Evolutionary conservation across 192 early-diverging fungal genomes (phyloP), one percentile per base, ranked within the genome.

Genomic region (Entomortierella chlamydospora): DNA sequence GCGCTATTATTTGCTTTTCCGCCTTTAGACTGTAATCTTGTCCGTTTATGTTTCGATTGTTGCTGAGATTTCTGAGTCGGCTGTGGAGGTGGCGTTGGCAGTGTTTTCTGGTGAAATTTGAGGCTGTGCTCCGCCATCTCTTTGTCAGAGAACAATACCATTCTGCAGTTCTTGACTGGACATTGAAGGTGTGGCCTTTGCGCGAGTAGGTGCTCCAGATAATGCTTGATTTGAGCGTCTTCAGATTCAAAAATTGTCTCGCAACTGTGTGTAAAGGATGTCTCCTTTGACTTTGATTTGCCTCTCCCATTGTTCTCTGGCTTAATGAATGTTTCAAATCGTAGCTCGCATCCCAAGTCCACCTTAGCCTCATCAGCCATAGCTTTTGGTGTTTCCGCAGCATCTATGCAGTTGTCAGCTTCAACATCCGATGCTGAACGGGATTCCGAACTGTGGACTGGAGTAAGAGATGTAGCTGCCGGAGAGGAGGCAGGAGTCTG

Each of bases 191-290:
- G 17, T 17, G 61, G 31, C 8, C 52, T 53, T 8, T 51, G 30
- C 2, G 29, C n/a, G 1, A 42, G 22, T 22, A 72, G 23, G 30
- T 72, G 70, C 20, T 47, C 29, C 5, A 63, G 30, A 22, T 64
- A 64, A 25, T 72, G 61, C 0, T 47, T 29, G 47, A 72, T 58
- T 1, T 63, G 42, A 9, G 30, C 39, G 5, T 15, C 9, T 2
- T 58, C 61, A 2, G 43, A 30, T 0, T 64, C 55, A n/a, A 72
- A 64, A 0, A 51, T 17, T 22, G 49, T 33, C 1, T 47, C 31
- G 30, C 56, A 49, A 57, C 42, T 29, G 7, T 58, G 55, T 17
- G 33, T 53, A 53, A 25, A 23, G 2, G 15, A 17, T 20, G 45
- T 12, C 2, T 28, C 17, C 39, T 29, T 57, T 42, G 37, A 10